Evolutionary conservation across 2,329 filamentous ascomycete species (phyloP).

Genomic region (Cryphonectria radicalis): DNA sequence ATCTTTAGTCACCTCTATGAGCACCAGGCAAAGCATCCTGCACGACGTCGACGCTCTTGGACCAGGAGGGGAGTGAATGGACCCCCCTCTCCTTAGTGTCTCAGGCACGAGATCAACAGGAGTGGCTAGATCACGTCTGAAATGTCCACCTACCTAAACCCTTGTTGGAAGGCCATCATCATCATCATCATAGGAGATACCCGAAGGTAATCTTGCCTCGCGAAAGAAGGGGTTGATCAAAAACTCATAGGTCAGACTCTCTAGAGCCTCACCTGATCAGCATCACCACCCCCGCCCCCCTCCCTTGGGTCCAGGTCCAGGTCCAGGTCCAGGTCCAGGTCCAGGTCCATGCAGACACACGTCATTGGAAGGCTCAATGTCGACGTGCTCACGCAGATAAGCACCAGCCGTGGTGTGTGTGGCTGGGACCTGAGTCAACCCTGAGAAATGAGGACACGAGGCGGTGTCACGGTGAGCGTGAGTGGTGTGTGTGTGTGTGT

Average conservation of each 20-base stretch:
- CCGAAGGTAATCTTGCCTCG: not conserved
- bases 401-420: not conserved
- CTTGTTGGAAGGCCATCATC: not conserved
- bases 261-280: not conserved
- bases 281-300: not conserved
- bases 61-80: not conserved
- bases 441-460: not conserved
- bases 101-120: not conserved
- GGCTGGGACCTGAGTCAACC: not conserved
- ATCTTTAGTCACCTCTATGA: not conserved
- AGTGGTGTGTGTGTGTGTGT: not conserved
- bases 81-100: not conserved
- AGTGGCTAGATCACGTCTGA: not conserved
- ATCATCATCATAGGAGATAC: not conserved
- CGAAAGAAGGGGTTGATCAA: not conserved
- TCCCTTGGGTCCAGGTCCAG: no score
- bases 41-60: not conserved
- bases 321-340: no score
- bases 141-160: not conserved
- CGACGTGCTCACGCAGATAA: not conserved
- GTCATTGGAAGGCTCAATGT: not conserved
- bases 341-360: not conserved
- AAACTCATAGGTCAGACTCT: not conserved
- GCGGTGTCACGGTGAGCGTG: not conserved
- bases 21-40: not conserved